A percentile compares a stretch with the other conserved stretches of the same genome.
Evolutionary conservation across 2,329 filamentous ascomycete genomes (phyloP).

Genomic region (Thelonectria blattea): DNA sequence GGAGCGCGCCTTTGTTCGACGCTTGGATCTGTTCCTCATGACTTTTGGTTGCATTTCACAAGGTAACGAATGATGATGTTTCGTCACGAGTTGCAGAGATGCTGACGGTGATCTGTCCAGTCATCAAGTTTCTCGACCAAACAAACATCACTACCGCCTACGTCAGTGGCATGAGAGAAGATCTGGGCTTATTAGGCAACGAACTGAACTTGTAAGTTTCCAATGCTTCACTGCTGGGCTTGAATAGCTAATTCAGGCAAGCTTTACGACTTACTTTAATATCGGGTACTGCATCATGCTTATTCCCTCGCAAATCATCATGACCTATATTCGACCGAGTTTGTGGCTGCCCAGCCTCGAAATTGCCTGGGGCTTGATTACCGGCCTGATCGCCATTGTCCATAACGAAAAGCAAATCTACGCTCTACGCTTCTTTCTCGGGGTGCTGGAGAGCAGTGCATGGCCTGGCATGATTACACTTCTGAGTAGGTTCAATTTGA

Average conservation of each 20-base stretch:
- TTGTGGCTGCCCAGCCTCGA: slow-evolving; percentile 47
- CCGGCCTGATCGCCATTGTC: slow-evolving; percentile 39
- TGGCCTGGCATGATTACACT: slow-evolving; percentile 46
- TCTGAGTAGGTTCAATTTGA: slow-evolving; percentile 23
- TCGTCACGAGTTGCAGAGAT: too few species aligned
- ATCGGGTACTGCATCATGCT: slow-evolving; percentile 62
- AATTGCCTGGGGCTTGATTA: slow-evolving; percentile 36
- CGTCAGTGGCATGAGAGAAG: slow-evolving; percentile 17
- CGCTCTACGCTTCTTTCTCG: slow-evolving; percentile 48
- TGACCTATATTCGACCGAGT: slow-evolving; percentile 45
- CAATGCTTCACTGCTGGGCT: not conserved
- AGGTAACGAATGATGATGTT: not conserved
- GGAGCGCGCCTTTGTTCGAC: slow-evolving; percentile 10
- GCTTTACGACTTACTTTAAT: slow-evolving; percentile 57
- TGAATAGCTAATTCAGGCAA: not conserved
- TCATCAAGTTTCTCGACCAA: slow-evolving; percentile 15
- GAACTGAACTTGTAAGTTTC: slow-evolving; percentile 17
- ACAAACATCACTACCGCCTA: slow-evolving; percentile 16
- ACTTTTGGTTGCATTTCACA: slow-evolving; percentile 18
- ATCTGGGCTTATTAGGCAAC: slow-evolving; percentile 30
- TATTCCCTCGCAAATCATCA: slow-evolving; percentile 46
- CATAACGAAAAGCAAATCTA: slow-evolving; percentile 45
- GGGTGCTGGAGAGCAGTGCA: slow-evolving; percentile 43
- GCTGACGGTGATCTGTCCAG: not conserved
- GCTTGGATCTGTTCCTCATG: slow-evolving; percentile 16